Conservation (phyloP, 2,329 filamentous ascomycete species). For the Didymella sp. region DNA sequence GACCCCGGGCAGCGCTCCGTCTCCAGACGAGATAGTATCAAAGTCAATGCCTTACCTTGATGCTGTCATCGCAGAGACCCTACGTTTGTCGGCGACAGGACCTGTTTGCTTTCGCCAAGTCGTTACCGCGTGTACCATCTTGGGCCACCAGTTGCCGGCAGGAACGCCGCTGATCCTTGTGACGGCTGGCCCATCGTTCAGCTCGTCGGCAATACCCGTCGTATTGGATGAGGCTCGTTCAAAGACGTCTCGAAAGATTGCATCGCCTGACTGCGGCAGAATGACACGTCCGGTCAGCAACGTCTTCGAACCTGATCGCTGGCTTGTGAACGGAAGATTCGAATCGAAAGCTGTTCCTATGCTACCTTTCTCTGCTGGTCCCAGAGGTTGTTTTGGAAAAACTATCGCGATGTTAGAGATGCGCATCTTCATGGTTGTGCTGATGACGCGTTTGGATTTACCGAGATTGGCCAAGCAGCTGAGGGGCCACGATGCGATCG, state of each 20-base stretch:
- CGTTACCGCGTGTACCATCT: slow-evolving; percentile 5
- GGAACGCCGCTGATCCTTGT: slow-evolving; percentile 14
- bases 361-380: slow-evolving; percentile 18
- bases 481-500: slow-evolving; percentile 12
- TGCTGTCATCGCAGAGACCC: slow-evolving; percentile 14
- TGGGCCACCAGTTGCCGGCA: slow-evolving; percentile 10
- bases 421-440: slow-evolving; percentile 8
- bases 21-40: slow-evolving; percentile 1
- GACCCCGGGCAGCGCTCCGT: neutral
- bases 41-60: slow-evolving; percentile 12
- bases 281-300: neutral
- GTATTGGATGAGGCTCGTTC: neutral
- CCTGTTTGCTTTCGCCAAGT: slow-evolving; percentile 14
- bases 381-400: slow-evolving; percentile 19
- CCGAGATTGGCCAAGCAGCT: slow-evolving; percentile 2
- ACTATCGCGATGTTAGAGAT: slow-evolving; percentile 18
- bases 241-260: neutral
- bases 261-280: neutral
- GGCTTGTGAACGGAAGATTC: slow-evolving; percentile 40
- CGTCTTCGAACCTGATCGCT: slow-evolving; percentile 44
- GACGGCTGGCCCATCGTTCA: slow-evolving; percentile 15
- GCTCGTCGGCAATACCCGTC: neutral
- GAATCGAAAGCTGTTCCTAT: slow-evolving; percentile 9
- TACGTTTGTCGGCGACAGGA: slow-evolving; percentile 9
- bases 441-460: slow-evolving; percentile 14